Evolutionary conservation across 1,284 basidiomycete species (phyloP).

Genomic region (Boletus hoseneyae): DNA sequence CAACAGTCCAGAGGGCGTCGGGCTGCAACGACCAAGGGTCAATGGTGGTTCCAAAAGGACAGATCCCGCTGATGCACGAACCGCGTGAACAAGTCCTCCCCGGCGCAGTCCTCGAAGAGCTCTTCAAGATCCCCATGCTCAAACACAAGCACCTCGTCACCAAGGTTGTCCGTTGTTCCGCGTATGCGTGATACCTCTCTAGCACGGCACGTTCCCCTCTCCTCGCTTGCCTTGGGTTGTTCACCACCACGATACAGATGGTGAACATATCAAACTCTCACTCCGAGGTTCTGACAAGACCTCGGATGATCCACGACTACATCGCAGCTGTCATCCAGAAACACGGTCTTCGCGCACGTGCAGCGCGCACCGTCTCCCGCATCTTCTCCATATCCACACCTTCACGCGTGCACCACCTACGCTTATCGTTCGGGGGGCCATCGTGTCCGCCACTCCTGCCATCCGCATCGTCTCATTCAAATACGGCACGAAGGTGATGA

Average conservation of each 20-base stretch:
- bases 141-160: conserved; percentile 15
- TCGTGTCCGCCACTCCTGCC: conserved; percentile 64
- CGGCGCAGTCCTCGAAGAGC: conserved; percentile 9
- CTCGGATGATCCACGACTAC: no score
- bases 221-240: no score
- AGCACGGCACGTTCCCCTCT: conserved; percentile 8
- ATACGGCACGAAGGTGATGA: conserved; percentile 58
- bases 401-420: conserved; percentile 73
- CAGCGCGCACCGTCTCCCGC: conserved; percentile 54
- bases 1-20: conserved; percentile 1
- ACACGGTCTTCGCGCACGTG: conserved; percentile 67
- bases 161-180: conserved; percentile 10
- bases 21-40: conserved; percentile 13
- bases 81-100: conserved; percentile 14
- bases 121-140: conserved; percentile 17
- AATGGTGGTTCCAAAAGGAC: conserved; percentile 14
- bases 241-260: neutral
- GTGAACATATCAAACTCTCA: neutral
- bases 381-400: conserved; percentile 71
- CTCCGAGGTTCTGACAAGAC: no score
- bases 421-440: conserved; percentile 72
- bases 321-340: conserved; percentile 65
- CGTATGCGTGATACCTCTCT: conserved; percentile 16
- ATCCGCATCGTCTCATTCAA: conserved; percentile 52
- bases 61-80: conserved; percentile 15